Evolutionary conservation across 1,284 basidiomycete species (phyloP), one percentile per base, ranked within the genome.

Genomic region (Cutaneotrichosporon mucoides): DNA sequence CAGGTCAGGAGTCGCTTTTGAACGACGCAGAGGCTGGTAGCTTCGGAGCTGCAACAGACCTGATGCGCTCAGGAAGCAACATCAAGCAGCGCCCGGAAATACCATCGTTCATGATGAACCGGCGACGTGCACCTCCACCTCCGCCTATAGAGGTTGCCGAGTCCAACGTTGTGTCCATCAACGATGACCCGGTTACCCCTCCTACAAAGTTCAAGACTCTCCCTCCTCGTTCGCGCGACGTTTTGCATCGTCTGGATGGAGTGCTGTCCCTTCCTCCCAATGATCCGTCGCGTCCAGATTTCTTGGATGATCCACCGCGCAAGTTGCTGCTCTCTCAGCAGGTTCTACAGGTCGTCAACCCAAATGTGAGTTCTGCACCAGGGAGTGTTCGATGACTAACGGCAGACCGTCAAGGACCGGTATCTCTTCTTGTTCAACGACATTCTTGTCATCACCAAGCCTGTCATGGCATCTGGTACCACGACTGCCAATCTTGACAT

Each of bases 391-490:
- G 46, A 62, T 69, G 59, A 66, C 58, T 6, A 4, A 8, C 38
- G 12, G 47, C 60, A 79, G 73, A 94, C 90, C 1, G 89, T 96
- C 77, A 98, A 99, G 75, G 93, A 98, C 72, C 87, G 95, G 8
- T 94, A 92, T 80, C 82, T 99, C 10, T 94, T 98, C 79, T 82
- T 99, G 24, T 99, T 99, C 82, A 90, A 82, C 72, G 96, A 99
- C 74, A 83, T 98, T 50, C 83, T 99, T 47, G 85, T 99, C 72
- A 86, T 99, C 62, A 79, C 82, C 40, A 84, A 84, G 68, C 82
- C 83, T 0, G 56, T 82, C 46, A 72, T 79, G 44, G 67, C 65
- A 6, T 84, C 87, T 61, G 76, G 80, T 45, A 80, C 82, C 61
- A 80, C 82, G 61, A 86, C 84, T 63, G 84, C 86, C 8, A 86